Conservation (phyloP, 306 rosid genomes). For the Medicago ruthenica region DNA sequence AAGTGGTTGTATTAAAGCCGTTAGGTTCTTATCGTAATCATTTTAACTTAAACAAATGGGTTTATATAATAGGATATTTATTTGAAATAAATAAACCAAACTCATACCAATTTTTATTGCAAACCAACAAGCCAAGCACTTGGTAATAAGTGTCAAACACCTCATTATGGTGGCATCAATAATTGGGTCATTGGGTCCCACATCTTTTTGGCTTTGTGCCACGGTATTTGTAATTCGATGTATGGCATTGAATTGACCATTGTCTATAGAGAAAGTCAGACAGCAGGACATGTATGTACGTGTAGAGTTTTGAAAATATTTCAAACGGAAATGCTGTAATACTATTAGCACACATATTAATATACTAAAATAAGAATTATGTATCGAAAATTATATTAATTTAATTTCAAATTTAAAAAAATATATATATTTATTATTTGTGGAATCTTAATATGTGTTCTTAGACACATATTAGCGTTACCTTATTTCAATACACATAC, state of each 20-base stretch:
- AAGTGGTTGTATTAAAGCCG: background rate
- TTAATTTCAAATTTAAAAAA: no score
- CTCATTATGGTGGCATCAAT: constrained; percentile 3
- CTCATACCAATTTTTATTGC: background rate
- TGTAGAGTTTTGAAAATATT: background rate
- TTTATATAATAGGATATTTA: background rate
- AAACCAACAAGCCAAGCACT: background rate
- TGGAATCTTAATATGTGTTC: no score
- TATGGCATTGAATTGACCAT: no score
- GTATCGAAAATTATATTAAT: no score
- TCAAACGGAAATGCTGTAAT: no score
- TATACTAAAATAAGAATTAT: no score
- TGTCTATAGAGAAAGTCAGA: background rate
- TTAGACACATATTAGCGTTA: no score
- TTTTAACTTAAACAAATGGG: background rate
- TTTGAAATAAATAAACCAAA: background rate
- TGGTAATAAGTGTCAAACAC: background rate
- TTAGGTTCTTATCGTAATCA: background rate
- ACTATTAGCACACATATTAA: no score
- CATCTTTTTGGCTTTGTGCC: background rate
- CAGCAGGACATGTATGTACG: background rate
- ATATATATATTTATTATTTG: no score
- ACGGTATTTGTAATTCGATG: background rate
- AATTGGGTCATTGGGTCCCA: background rate
- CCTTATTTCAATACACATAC: no score